Evolutionary conservation across 345 rosid genomes (phyloP).

Genomic region (Gossypium thurberi): DNA sequence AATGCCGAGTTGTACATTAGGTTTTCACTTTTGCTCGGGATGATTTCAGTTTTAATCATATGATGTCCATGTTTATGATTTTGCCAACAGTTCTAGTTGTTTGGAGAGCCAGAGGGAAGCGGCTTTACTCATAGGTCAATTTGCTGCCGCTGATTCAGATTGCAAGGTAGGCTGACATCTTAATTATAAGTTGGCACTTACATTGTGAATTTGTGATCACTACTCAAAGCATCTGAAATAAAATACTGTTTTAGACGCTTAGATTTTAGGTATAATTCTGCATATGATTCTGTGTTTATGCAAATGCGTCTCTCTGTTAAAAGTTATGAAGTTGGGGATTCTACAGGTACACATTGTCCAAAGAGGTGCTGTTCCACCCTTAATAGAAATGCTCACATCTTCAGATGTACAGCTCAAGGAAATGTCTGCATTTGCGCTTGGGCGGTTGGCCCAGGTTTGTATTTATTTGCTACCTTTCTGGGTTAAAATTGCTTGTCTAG

Average conservation of each 20-base stretch:
- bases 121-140: slow-evolving; percentile 70
- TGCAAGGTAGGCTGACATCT: slow-evolving; percentile 47
- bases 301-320: neutral
- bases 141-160: slow-evolving; percentile 72
- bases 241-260: neutral
- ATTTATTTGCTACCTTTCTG: neutral
- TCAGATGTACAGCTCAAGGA: slow-evolving; percentile 58
- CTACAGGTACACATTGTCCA: slow-evolving; percentile 77
- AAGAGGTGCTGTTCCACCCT: slow-evolving; percentile 65
- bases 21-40: neutral
- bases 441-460: slow-evolving; percentile 75
- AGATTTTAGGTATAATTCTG: neutral
- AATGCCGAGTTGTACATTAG: slow-evolving; percentile 10
- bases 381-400: slow-evolving; percentile 62
- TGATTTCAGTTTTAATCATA: neutral
- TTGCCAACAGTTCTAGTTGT: slow-evolving; percentile 49
- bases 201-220: neutral
- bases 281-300: neutral
- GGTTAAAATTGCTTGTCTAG: slow-evolving; percentile 1
- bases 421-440: slow-evolving; percentile 82
- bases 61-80: neutral
- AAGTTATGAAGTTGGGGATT: slow-evolving; percentile 2
- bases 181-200: slow-evolving; percentile 9
- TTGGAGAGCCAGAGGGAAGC: slow-evolving; percentile 75
- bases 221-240: neutral